These are phyloP conservation scores for Rubia peregrina DNA, from an alignment of 305 asterid species.

Conservation along the genomic window DNA sequence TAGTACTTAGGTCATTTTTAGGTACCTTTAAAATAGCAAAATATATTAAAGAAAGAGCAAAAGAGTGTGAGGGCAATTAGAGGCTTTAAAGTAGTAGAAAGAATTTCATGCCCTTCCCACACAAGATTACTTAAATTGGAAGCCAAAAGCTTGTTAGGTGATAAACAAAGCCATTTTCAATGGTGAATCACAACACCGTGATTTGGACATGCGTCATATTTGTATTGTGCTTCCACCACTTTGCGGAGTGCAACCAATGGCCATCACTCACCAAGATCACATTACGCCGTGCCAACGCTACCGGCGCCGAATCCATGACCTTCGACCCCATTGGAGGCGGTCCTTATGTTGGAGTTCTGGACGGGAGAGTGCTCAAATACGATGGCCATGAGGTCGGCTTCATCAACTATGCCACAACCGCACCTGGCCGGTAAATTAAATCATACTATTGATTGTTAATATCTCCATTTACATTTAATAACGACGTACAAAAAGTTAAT, in stretches of 20 bases:
- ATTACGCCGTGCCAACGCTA: background rate
- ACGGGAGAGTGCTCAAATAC: conserved; percentile 12
- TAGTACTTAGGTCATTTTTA: background rate
- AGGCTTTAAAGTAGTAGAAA: background rate
- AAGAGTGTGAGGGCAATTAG: background rate
- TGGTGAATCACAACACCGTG: background rate
- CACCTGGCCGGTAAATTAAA: background rate
- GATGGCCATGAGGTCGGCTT: background rate
- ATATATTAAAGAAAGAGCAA: background rate
- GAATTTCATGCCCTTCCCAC: background rate
- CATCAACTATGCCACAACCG: background rate
- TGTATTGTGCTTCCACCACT: background rate
- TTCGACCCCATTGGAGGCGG: conserved; percentile 15
- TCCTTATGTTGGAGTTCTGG: conserved; percentile 4
- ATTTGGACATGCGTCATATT: conserved; percentile 2
- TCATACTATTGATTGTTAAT: too few relatives aligned
- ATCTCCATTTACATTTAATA: too few relatives aligned
- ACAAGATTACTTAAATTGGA: background rate
- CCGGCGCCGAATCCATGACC: conserved; percentile 11
- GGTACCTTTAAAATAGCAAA: background rate
- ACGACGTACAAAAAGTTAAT: too few relatives aligned
- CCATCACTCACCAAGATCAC: background rate
- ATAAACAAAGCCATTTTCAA: background rate
- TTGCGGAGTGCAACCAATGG: background rate
- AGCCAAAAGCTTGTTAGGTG: background rate